phyloP scores from a whole-genome alignment of 179 eudicot species.

The Amaranthus tricolor region DNA sequence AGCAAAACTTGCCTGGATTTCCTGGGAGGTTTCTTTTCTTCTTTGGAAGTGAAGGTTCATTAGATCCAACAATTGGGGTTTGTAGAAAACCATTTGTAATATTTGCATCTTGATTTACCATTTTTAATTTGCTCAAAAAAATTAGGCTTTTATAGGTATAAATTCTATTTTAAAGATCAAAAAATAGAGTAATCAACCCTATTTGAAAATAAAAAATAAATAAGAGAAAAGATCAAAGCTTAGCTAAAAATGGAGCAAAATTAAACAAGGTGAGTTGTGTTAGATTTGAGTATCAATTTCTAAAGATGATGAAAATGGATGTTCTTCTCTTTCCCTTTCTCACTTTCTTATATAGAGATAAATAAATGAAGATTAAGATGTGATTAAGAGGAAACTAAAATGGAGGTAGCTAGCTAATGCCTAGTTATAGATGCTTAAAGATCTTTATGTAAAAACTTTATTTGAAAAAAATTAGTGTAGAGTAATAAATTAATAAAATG shows the following conservation, averaged over 20 bases:
- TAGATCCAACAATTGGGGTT: constrained; percentile 45
- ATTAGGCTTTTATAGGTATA: neutral
- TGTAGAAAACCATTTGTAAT: constrained; percentile 43
- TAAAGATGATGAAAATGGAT: constrained; percentile 16
- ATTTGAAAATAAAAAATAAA: no score
- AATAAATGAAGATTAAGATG: constrained; percentile 16
- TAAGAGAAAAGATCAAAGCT: neutral
- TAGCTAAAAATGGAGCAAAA: neutral
- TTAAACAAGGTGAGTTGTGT: neutral
- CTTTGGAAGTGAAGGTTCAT: constrained; percentile 51
- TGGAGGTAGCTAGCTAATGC: constrained; percentile 16
- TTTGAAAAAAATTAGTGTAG: neutral
- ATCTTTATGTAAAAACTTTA: neutral
- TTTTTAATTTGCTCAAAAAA: neutral
- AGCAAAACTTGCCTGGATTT: constrained; percentile 57
- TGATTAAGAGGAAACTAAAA: constrained; percentile 25
- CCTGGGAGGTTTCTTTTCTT: constrained; percentile 94
- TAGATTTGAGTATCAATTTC: constrained; percentile 15
- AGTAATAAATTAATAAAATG: neutral
- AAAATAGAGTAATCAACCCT: neutral
- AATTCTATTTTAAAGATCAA: neutral
- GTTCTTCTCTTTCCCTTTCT: constrained; percentile 1
- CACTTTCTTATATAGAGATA: neutral
- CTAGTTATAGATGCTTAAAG: constrained; percentile 22
- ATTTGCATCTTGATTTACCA: constrained; percentile 51